Percentiles rank a stretch among this genome's conserved stretches.
These are phyloP conservation scores for Colletotrichum musae DNA, from an alignment of 2,329 filamentous ascomycete genomes.

Conservation along the genomic window DNA sequence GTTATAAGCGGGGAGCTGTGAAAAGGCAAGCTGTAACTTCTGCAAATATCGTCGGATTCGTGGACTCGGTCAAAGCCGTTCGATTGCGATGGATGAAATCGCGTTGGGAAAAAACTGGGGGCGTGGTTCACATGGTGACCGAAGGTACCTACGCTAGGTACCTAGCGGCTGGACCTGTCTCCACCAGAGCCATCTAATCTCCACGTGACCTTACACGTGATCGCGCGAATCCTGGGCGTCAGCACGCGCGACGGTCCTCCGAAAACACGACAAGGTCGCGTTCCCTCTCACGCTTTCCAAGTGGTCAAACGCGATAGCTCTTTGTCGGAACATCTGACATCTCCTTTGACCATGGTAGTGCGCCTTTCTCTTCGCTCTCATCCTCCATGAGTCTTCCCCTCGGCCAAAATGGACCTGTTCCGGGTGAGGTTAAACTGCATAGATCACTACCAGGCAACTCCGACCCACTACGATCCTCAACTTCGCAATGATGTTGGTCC, in stretches of 20 bases:
- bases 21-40: neutral
- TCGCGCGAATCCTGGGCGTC: slow-evolving; percentile 22
- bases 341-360: slow-evolving; percentile 10
- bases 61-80: too few relatives aligned
- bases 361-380: neutral
- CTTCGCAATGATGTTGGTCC: slow-evolving; percentile 76
- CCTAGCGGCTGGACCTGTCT: too few relatives aligned
- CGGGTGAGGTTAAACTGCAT: slow-evolving; percentile 94
- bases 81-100: neutral
- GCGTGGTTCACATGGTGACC: too few relatives aligned
- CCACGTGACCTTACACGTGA: slow-evolving; percentile 51
- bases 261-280: slow-evolving; percentile 36
- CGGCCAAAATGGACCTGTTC: slow-evolving; percentile 75
- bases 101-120: too few relatives aligned
- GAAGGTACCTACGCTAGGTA: too few relatives aligned
- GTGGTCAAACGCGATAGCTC: slow-evolving; percentile 13
- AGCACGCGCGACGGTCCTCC: slow-evolving; percentile 6
- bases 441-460: slow-evolving; percentile 89
- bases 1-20: neutral
- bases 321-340: neutral
- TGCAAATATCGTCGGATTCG: too few relatives aligned
- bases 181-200: slow-evolving; percentile 33
- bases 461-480: slow-evolving; percentile 85
- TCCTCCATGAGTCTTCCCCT: slow-evolving; percentile 28
- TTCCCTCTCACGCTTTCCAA: neutral